Evolutionary conservation across 228 moss, liverwort and hornwort genomes (phyloP), one percentile per base, ranked within the genome.

Genomic region (Sphagnum fallax): DNA sequence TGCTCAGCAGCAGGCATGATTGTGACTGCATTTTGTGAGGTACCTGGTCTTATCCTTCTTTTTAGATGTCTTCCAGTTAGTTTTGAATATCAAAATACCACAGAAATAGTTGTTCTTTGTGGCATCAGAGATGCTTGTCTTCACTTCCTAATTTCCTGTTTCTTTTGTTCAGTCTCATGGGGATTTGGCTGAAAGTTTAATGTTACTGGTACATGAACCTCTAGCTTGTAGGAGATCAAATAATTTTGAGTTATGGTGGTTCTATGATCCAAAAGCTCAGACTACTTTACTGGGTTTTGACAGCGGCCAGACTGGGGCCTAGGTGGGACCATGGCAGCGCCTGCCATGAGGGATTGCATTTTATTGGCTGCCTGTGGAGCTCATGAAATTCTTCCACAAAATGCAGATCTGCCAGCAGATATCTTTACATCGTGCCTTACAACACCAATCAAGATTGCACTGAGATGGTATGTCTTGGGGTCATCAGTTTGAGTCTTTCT

Each of bases 1-100:
- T 98, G 97, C 80, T 98, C 97, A 71, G 97, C 97, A 68, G 97
- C 93, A 73, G 97, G 93, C 84, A 81, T 90, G 85, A 91, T 98
- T 76, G 88, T 93, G 68, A 90, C 93, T 81, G 87, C 91, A 14
- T 93, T 98, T 66, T 87, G 85, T 78, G 93, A 90, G 79, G 97
- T 98, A 82, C 73, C 62, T 64, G 16, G 47, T 49, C n/a, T 11
- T 66, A 51, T 15, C 32, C 32, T 32, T 32, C 32, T 60, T 15
- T 60, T 60, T 3, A 15, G 2, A 8, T 13, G 6, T 49, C 32
- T 32, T 32, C 32, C 32, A 32, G 32, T 32, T 32, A 32, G 32
- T 62, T 12, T 62, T 62, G 32, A 32, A 32, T 32, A 32, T 32
- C 32, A 32, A 32, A 32, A 32, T 32, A 32, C 32, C 32, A 32